Base-by-base conservation (phyloP, 768 basidiomycete genomes). In the Mycena galopus region DNA sequence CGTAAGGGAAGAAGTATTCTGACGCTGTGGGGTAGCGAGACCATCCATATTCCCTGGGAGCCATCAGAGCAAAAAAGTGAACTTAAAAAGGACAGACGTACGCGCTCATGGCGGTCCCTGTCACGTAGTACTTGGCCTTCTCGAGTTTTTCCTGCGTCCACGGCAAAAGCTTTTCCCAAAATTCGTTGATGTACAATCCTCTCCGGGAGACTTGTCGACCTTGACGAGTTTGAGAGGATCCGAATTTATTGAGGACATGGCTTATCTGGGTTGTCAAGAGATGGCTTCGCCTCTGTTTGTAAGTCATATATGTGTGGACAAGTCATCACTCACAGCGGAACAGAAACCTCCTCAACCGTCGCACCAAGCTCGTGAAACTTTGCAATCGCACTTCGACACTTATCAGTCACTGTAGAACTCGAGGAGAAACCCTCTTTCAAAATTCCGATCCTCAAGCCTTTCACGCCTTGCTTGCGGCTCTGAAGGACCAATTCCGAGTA, bases 71-170 rank as follows among this genome's bases (percentile, higher is more conserved):
- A 29, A n/a, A 4, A 14, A 16, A 11, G 30, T 39, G 23, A 11
- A 23, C 21, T 9, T 23, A 9, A 30, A 14, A 7, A 60, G 17
- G 11, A 55, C 12, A 60, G n/a, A 67, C 71, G 4, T 61, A 75
- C 70, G 60, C 71, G 61, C 37, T 67, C 70, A 72, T 75, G 11
- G 74, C 65, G 4, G 74, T 71, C 33, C 69, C 68, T 10, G 69
- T 65, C 59, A 71, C 68, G 61, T 69, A 73, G 27, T 63, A 73
- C 42, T 69, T 68, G 25, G 67, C 68, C 29, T 65, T 75, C 33
- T 75, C 74, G 6, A 23, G 44, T 19, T 65, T 75, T 2, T 72
- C 70, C 63, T 72, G 74, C 7, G 65, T 59, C 74, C 74, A 75
- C 14, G 71, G 71, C 17, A 72, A 59, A 11, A 75, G 42, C 33